A percentile compares a stretch with the other conserved stretches of the same genome.
Evolutionary conservation across 2,329 filamentous ascomycete genomes (phyloP).

Genomic region (Exserohilum rostratum): DNA sequence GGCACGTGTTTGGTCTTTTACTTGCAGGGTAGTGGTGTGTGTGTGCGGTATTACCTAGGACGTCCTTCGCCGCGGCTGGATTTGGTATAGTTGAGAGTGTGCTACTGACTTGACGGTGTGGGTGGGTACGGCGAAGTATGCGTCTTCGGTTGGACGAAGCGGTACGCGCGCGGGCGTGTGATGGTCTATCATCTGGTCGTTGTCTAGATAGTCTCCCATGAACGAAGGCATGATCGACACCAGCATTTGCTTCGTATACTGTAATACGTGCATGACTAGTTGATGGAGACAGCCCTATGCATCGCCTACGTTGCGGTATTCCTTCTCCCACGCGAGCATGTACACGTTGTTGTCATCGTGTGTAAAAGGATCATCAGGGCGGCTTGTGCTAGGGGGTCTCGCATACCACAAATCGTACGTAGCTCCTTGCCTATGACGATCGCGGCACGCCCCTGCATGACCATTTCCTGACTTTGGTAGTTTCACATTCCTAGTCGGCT

Average conservation of each 20-base stretch:
- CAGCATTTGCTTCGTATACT: not conserved
- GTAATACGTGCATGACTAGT: not conserved
- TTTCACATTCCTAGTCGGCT: constrained; percentile 1
- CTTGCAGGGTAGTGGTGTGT: too few species aligned
- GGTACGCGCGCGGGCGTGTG: too few species aligned
- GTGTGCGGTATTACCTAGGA: too few species aligned
- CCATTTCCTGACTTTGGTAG: not conserved
- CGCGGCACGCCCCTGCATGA: constrained; percentile 1
- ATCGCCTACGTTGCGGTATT: not conserved
- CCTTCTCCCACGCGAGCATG: not conserved
- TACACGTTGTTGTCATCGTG: not conserved
- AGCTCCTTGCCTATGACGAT: not conserved
- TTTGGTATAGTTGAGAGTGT: not conserved
- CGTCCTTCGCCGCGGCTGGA: too few species aligned
- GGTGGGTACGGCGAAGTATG: too few species aligned
- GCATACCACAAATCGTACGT: constrained; percentile 6
- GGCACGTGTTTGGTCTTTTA: too few species aligned
- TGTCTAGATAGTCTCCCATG: too few species aligned
- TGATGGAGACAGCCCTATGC: constrained; percentile 9
- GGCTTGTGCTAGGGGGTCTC: constrained; percentile 1
- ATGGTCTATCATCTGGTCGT: too few species aligned
- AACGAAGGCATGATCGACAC: constrained; percentile 8
- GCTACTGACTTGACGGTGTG: too few species aligned
- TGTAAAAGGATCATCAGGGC: not conserved
- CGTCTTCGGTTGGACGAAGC: too few species aligned